These are phyloP conservation scores for Agroathelia rolfsii DNA, from an alignment of 1,284 basidiomycete species.

Conservation along the genomic window DNA sequence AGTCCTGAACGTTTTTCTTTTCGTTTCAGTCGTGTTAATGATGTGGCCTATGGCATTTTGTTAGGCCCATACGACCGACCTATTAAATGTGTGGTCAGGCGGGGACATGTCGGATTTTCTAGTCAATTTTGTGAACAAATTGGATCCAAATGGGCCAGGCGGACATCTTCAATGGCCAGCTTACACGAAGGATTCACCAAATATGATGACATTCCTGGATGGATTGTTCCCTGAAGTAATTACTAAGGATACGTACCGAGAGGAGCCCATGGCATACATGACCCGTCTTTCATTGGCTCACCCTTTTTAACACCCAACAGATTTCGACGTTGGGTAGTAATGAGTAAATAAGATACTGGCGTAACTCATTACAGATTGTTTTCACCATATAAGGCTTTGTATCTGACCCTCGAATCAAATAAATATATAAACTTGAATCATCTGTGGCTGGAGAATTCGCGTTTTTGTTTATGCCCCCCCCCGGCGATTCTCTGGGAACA, in stretches of 20 bases:
- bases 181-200: conserved; percentile 28
- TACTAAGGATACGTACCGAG: conserved; percentile 32
- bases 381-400: too few relatives aligned
- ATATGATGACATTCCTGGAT: conserved; percentile 37
- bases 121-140: conserved; percentile 30
- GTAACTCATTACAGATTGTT: too few relatives aligned
- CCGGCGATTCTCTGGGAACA: too few relatives aligned
- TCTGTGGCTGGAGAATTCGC: too few relatives aligned
- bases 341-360: too few relatives aligned
- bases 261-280: conserved; percentile 29
- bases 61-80: conserved; percentile 29
- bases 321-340: too few relatives aligned
- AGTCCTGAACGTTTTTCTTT: conserved; percentile 11
- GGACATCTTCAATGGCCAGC: conserved; percentile 35
- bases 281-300: conserved; percentile 26
- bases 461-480: too few relatives aligned
- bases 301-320: conserved; percentile 31
- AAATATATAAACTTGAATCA: too few relatives aligned
- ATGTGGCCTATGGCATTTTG: background rate
- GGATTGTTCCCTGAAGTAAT: conserved; percentile 24
- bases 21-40: conserved; percentile 10
- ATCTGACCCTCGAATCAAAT: too few relatives aligned
- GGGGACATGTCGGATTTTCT: conserved; percentile 31
- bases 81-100: conserved; percentile 26
- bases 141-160: conserved; percentile 37